Conservation (phyloP, 2,329 filamentous ascomycete genomes). For the Thermoascus crustaceus region DNA sequence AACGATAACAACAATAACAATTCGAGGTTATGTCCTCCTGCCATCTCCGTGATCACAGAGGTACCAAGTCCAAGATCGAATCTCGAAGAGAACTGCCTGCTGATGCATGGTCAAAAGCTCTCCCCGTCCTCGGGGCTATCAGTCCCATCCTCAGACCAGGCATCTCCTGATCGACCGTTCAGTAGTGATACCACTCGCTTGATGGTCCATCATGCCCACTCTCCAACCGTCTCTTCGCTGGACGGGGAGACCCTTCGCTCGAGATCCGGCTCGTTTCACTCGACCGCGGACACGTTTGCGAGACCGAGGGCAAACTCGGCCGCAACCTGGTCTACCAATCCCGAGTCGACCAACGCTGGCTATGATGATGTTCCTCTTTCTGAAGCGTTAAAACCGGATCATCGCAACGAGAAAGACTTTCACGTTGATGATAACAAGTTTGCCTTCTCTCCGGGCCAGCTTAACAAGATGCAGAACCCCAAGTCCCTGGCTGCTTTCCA, state of each 20-base stretch:
- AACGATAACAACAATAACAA: neutral
- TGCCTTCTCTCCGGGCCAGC: conserved; percentile 53
- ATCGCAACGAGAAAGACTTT: conserved; percentile 69
- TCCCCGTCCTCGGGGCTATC: neutral
- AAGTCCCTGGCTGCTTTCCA: conserved; percentile 79
- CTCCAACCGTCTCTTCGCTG: conserved; percentile 27
- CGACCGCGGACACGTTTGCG: conserved; percentile 25
- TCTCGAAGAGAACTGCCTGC: too few relatives aligned
- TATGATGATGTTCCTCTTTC: conserved; percentile 32
- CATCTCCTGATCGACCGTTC: neutral
- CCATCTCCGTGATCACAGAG: too few relatives aligned
- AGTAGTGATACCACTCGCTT: conserved; percentile 2
- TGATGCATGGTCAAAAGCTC: neutral
- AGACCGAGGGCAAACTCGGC: conserved; percentile 28
- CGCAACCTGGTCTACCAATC: conserved; percentile 12
- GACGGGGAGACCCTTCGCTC: conserved; percentile 39
- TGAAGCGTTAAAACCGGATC: conserved; percentile 65
- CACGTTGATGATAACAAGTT: conserved; percentile 71
- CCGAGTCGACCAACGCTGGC: too few relatives aligned
- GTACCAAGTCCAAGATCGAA: too few relatives aligned
- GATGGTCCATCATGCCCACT: conserved; percentile 15
- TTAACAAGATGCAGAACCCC: conserved; percentile 51
- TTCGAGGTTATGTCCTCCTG: neutral
- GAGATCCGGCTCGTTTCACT: conserved; percentile 33
- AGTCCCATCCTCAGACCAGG: neutral